Percentiles rank a stretch among this genome's conserved stretches.
Conservation (phyloP, 495 filamentous ascomycete species). For the Tuber umbilicatum region DNA sequence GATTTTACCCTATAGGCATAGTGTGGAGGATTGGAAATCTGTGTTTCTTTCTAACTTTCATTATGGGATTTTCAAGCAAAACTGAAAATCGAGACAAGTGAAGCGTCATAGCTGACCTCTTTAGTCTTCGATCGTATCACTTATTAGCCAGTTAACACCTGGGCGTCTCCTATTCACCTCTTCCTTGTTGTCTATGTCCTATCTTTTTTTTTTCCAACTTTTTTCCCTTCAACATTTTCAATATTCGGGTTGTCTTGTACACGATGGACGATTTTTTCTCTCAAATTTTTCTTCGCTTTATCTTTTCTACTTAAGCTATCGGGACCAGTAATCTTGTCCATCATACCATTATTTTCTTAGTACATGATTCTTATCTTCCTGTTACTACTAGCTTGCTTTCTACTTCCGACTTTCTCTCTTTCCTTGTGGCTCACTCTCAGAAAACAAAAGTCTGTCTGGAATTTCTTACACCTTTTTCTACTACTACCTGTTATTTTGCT, state of each 20-base stretch:
- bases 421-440: neutral
- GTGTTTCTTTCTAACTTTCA: slow-evolving; percentile 3
- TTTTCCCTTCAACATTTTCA: neutral
- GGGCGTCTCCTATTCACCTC: slow-evolving; percentile 20
- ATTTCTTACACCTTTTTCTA: neutral
- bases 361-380: slow-evolving; percentile 26
- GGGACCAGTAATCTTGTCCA: neutral
- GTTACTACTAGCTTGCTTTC: slow-evolving; percentile 7
- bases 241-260: slow-evolving; percentile 15
- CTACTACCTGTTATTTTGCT: neutral
- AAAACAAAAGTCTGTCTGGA: neutral
- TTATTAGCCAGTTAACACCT: slow-evolving; percentile 20
- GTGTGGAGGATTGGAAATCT: slow-evolving; percentile 12
- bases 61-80: slow-evolving; percentile 7
- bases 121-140: slow-evolving; percentile 12
- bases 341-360: slow-evolving; percentile 13
- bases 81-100: slow-evolving; percentile 7
- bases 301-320: neutral
- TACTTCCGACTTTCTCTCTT: neutral
- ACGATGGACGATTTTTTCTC: slow-evolving; percentile 29
- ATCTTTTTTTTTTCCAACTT: neutral
- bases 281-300: neutral
- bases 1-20: slow-evolving; percentile 1
- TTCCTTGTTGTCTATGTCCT: neutral
- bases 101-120: slow-evolving; percentile 10